Conservation (phyloP, 106 monocot species). For the Iris macrosiphon region DNA sequence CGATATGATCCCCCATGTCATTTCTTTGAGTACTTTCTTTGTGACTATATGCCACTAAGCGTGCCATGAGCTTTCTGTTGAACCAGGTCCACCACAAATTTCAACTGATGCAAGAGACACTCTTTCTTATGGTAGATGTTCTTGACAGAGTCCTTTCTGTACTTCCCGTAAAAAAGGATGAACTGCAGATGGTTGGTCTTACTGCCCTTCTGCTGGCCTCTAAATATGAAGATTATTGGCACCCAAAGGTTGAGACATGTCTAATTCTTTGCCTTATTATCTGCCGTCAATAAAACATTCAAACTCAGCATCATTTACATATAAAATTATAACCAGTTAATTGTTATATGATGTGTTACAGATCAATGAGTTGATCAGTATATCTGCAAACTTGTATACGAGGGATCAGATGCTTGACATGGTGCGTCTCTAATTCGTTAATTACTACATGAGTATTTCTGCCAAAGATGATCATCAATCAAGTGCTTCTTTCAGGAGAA, state of each 20-base stretch:
- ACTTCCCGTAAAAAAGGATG: slow-evolving; percentile 24
- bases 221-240: slow-evolving; percentile 58
- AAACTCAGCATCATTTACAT: background rate
- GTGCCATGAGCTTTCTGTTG: background rate
- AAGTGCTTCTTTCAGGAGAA: slow-evolving; percentile 23
- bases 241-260: slow-evolving; percentile 36
- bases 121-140: slow-evolving; percentile 55
- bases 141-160: slow-evolving; percentile 46
- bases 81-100: slow-evolving; percentile 45
- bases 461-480: background rate
- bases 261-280: background rate
- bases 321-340: background rate
- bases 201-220: slow-evolving; percentile 41
- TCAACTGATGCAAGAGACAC: slow-evolving; percentile 53
- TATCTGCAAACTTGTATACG: slow-evolving; percentile 26
- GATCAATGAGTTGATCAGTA: slow-evolving; percentile 39
- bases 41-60: too few species aligned
- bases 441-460: background rate
- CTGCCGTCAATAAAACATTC: background rate
- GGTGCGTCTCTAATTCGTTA: slow-evolving; percentile 17
- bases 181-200: slow-evolving; percentile 45
- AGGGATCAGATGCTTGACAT: slow-evolving; percentile 42
- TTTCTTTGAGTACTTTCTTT: background rate
- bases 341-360: slow-evolving; percentile 25
- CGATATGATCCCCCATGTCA: background rate